A percentile compares a stretch with the other conserved stretches of the same genome.
Evolutionary conservation across 805 yeast species (phyloP).

Genomic region (Candida ovalis): DNA sequence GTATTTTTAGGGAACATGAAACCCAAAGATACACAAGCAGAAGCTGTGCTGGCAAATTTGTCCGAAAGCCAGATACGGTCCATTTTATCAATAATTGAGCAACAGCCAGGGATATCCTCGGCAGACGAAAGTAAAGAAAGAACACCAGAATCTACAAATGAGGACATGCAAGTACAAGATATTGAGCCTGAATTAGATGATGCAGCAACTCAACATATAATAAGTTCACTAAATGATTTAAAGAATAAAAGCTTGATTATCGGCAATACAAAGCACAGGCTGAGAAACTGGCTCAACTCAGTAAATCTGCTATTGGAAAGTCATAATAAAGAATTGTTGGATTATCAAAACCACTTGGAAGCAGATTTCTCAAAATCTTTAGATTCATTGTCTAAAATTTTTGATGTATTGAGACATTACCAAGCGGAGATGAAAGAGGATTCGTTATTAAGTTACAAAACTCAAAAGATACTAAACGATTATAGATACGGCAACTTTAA

Average conservation of each 20-base stretch:
- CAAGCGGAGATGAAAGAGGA: constrained; percentile 14
- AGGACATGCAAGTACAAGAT: background rate
- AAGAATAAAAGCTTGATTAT: constrained; percentile 9
- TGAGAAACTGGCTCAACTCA: constrained; percentile 13
- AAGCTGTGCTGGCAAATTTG: constrained; percentile 5
- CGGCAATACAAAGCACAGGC: constrained; percentile 11
- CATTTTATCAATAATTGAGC: constrained; percentile 8
- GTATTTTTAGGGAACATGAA: background rate
- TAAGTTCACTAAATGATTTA: constrained; percentile 9
- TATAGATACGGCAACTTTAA: constrained; percentile 16
- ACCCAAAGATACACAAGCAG: constrained; percentile 2
- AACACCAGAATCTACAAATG: background rate
- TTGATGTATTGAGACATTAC: constrained; percentile 12
- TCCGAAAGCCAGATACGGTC: constrained; percentile 13
- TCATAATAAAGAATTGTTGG: constrained; percentile 10
- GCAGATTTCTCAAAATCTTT: constrained; percentile 22
- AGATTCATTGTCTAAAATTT: constrained; percentile 25
- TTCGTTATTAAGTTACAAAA: constrained; percentile 13
- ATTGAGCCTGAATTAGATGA: background rate
- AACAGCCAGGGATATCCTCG: background rate
- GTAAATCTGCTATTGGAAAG: constrained; percentile 3
- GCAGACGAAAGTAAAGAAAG: background rate
- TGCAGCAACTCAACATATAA: constrained; percentile 5
- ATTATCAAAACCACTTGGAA: constrained; percentile 15
- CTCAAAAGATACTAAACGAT: constrained; percentile 20